Evolutionary conservation across 805 yeast species (phyloP), one percentile per base, ranked within the genome.

Genomic region (Pichia thaimueangensis): DNA sequence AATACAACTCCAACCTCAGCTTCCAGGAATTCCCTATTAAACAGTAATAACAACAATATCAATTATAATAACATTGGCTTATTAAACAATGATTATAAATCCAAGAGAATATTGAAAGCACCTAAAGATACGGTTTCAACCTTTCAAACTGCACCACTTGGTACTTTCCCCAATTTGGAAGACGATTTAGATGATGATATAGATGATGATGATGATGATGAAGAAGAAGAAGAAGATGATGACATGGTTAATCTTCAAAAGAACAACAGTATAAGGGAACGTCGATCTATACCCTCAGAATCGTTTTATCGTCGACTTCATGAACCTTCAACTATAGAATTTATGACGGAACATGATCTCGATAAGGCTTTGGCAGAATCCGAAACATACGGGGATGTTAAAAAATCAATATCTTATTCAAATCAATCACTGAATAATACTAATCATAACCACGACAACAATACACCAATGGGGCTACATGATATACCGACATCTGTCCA

Each of bases 311-410:
- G 19, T 5, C 37, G 37, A 13, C 33, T 43, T 16, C 46, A 47
- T 13, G 41, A 36, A 3, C 72, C 80, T 7, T 73, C 79, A 3
- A 74, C 76, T 4, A 67, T 74, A 44, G 81, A 74, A 32, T 73
- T 74, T 48, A 63, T 72, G 67, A 72, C 78, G 12, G 81, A 76
- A 47, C 62, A 69, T 3, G 79, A 73, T 50, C 51, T 73, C 27
- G 76, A 69, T 12, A 66, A 68, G 36, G 76, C 73, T 0, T 48
- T 48, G 10, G 47, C 47, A 7, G 43, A 41, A 31, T 43, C 49
- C 62, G 39, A 50, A 15, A 37, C 48, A 10, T 45, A 47, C 37
- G 47, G 47, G 2, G 50, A 36, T 17, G n/a, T 30, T 12, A 43
- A 25, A 9, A 38, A 33, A 13, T 6, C 39, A 12, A 19, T 33